Percentiles rank a stretch among this genome's conserved stretches.
phyloP scores from a whole-genome alignment of 441 rosid species.

The Flueggea neowawraea region DNA sequence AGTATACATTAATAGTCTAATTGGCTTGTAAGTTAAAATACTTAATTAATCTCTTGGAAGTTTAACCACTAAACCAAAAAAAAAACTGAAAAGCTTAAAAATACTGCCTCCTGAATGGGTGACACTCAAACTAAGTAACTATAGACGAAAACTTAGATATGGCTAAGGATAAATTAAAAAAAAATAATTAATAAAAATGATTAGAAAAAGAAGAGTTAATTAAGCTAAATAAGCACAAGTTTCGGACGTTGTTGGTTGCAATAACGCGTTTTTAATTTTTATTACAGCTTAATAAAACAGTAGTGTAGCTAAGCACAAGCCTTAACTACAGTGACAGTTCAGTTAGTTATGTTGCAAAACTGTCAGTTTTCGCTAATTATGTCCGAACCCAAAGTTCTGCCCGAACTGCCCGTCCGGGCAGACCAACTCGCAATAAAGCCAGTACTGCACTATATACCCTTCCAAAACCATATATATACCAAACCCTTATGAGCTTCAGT shows the following conservation, averaged over 20 bases:
- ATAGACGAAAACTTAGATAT: not conserved
- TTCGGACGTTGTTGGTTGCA: not conserved
- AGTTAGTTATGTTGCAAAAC: constrained; percentile 3
- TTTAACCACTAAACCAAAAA: too few relatives aligned
- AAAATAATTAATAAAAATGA: not conserved
- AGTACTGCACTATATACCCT: not conserved
- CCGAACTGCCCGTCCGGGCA: constrained; percentile 16
- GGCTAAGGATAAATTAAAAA: not conserved
- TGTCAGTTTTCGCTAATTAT: constrained; percentile 13
- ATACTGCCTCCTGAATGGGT: not conserved
- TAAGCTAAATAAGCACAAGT: not conserved
- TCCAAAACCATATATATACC: constrained; percentile 7
- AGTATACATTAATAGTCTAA: too few relatives aligned
- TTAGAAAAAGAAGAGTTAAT: not conserved
- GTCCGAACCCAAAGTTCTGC: constrained; percentile 8
- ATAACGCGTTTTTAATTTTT: constrained; percentile 13
- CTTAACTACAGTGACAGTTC: constrained; percentile 6
- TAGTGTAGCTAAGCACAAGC: not conserved
- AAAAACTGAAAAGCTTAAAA: not conserved
- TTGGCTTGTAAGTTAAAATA: too few relatives aligned
- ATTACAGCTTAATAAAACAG: constrained; percentile 15
- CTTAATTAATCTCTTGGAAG: too few relatives aligned
- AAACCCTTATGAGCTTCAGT: constrained; percentile 10
- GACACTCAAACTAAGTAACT: not conserved
- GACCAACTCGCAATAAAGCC: constrained; percentile 24